Base-by-base conservation (phyloP, 2,329 filamentous ascomycete species). In the Xylaria sp. region DNA sequence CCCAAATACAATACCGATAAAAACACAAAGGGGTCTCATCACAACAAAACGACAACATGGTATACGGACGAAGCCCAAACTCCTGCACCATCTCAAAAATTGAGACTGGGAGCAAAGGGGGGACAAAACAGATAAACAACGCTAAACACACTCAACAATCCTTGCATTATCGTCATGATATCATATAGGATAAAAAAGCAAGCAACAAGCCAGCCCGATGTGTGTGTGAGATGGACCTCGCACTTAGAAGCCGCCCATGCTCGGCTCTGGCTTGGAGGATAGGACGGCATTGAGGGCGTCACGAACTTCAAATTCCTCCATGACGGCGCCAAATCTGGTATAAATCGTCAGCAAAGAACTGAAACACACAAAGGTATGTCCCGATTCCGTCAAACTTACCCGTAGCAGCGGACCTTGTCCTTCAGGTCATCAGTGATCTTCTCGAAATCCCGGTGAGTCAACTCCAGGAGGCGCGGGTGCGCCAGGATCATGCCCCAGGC, bases 331-430 rank as follows among this genome's bases (percentile, higher is more conserved):
- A 63, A 87, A 86, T 13, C 83, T 86, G 64, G 1, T 18, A 13
- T 2, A 13, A 30, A 3, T 2, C 3, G 37, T 70, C 62, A 66
- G 60, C 59, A 54, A 16, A 16, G 16, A 16, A 16, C 16, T 16
- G 1, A 16, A 16, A 16, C 16, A 1, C 16, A 16, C 16, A 1
- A 16, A 16, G 16, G 16, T 16, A 16, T 16, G 16, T 16, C 16
- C 16, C 16, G 16, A 16, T 16, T 16, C 16, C 16, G 23, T 52
- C 35, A n/a, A 30, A 64, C 88, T 70, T 77, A 93, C 90, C 94
- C 94, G 74, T 97, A 97, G 74, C 94, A 97, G 64, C 92, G 84
- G 60, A 96, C 86, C 76, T 96, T 97, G 59, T 82, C 82, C 67
- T 84, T 79, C 59, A 97, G 79, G 59, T 91, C 89, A 54, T 87